Conservation (phyloP, 2,329 filamentous ascomycete genomes). For the Exutisphaerella laricina region DNA sequence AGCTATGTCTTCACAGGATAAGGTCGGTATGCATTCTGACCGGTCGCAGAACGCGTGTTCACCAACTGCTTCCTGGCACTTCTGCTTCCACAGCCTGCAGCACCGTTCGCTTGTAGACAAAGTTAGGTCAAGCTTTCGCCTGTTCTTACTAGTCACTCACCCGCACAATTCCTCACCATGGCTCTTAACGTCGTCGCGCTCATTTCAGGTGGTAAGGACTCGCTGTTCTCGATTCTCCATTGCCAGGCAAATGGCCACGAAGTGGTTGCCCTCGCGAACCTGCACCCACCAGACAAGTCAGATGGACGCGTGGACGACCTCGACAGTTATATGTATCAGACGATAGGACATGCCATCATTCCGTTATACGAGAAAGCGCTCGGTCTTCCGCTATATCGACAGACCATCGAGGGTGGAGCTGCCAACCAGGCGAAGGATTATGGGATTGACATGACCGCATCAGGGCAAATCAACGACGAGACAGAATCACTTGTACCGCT, state of each 20-base stretch:
- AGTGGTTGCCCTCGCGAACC: slow-evolving; percentile 82
- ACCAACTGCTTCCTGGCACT: no score
- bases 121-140: neutral
- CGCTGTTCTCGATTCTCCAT: slow-evolving; percentile 87
- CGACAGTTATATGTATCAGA: slow-evolving; percentile 99
- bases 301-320: slow-evolving; percentile 54
- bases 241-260: slow-evolving; percentile 80
- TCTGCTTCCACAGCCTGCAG: no score
- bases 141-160: neutral
- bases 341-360: slow-evolving; percentile 81
- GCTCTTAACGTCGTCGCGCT: slow-evolving; percentile 74
- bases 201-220: slow-evolving; percentile 95
- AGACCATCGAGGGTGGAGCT: slow-evolving; percentile 66
- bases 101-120: no score
- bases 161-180: slow-evolving; percentile 20
- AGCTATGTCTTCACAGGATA: slow-evolving; percentile 5
- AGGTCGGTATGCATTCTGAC: slow-evolving; percentile 6
- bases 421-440: slow-evolving; percentile 71
- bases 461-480: slow-evolving; percentile 57
- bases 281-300: slow-evolving; percentile 55
- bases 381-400: slow-evolving; percentile 75
- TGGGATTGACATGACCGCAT: slow-evolving; percentile 21
- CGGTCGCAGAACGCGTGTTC: no score
- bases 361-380: slow-evolving; percentile 78
- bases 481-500: slow-evolving; percentile 81